Conservation (phyloP, 371 early-diverging fungal genomes). For the Funneliformis caledonium region DNA sequence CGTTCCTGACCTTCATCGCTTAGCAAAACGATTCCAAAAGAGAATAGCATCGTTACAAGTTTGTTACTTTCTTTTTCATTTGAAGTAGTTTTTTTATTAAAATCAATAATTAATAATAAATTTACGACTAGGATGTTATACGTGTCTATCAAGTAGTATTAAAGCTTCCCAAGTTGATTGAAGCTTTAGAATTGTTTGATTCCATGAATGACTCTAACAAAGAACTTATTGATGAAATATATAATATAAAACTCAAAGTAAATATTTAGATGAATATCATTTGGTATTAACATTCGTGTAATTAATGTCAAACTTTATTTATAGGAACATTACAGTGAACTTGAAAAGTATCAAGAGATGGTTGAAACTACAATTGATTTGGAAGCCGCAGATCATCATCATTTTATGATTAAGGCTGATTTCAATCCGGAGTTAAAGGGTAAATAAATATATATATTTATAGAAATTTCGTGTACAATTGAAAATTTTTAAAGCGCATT, state of each 20-base stretch:
- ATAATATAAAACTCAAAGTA: slow-evolving; percentile 54
- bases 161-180: slow-evolving; percentile 71
- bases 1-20: slow-evolving; percentile 87
- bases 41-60: slow-evolving; percentile 80
- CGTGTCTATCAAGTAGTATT: slow-evolving; percentile 88
- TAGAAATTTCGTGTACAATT: not conserved
- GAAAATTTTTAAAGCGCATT: not conserved
- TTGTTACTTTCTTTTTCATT: not conserved
- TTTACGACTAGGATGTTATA: slow-evolving; percentile 71
- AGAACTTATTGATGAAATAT: slow-evolving; percentile 56
- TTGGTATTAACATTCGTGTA: not conserved
- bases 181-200: slow-evolving; percentile 55
- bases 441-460: slow-evolving; percentile 41
- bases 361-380: slow-evolving; percentile 93
- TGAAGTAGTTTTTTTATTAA: not conserved
- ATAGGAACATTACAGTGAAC: slow-evolving; percentile 55
- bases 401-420: slow-evolving; percentile 87
- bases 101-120: not conserved
- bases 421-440: slow-evolving; percentile 80
- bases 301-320: not conserved
- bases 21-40: slow-evolving; percentile 82
- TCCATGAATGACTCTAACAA: slow-evolving; percentile 51
- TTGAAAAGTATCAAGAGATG: slow-evolving; percentile 71
- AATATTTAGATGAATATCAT: not conserved
- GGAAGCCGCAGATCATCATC: slow-evolving; percentile 83